These are phyloP conservation scores for Lactarius hengduanensis DNA, from an alignment of 768 basidiomycete genomes.

Conservation along the genomic window DNA sequence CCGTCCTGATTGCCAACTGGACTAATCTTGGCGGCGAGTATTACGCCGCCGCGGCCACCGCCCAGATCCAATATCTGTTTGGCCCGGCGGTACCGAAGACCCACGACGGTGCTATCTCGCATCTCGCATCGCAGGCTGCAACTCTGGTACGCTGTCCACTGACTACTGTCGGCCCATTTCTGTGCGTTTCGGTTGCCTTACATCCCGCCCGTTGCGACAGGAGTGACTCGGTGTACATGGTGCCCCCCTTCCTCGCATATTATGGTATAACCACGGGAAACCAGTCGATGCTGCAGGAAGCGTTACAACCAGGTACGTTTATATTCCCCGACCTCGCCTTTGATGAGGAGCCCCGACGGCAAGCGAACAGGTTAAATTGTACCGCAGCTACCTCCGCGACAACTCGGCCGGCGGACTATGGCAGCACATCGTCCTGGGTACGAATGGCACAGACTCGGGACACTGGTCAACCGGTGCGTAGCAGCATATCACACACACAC, in stretches of 20 bases:
- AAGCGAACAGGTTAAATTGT: conserved; percentile 50
- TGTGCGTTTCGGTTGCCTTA: background rate
- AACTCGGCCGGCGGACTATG: conserved; percentile 53
- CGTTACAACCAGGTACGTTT: conserved; percentile 57
- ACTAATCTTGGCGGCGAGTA: conserved; percentile 47
- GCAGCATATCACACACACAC: background rate
- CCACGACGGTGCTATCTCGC: conserved; percentile 77
- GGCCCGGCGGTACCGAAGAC: conserved; percentile 54
- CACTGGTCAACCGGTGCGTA: conserved; percentile 76
- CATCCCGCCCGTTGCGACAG: conserved; percentile 37
- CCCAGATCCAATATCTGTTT: conserved; percentile 65
- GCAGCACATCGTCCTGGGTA: conserved; percentile 71
- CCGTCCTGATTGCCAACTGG: conserved; percentile 62
- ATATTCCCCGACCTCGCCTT: background rate
- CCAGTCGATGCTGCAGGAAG: conserved; percentile 54
- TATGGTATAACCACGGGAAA: conserved; percentile 67
- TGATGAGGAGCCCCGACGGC: background rate
- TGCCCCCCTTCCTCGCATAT: conserved; percentile 83
- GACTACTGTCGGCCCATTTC: background rate
- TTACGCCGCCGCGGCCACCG: conserved; percentile 61
- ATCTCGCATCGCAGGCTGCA: conserved; percentile 66
- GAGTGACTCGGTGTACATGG: conserved; percentile 84
- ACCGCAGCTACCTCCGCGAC: conserved; percentile 65
- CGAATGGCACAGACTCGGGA: conserved; percentile 52
- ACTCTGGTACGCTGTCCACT: conserved; percentile 44